Percentiles rank a stretch among this genome's conserved stretches.
Conservation (phyloP, 768 basidiomycete species). For the Mycena leptocephala region DNA sequence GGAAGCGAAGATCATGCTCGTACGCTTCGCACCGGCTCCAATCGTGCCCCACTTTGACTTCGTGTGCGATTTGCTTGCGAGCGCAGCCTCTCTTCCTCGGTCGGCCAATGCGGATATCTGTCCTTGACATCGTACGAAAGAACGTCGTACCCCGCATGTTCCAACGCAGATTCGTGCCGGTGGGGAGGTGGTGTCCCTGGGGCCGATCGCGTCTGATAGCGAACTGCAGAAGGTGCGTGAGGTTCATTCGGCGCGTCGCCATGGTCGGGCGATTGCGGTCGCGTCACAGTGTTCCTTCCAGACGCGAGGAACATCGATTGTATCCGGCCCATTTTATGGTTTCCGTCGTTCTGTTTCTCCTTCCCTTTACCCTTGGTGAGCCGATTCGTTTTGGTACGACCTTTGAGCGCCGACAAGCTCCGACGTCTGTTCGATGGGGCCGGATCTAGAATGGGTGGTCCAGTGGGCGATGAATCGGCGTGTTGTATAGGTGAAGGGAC, state of each 20-base stretch:
- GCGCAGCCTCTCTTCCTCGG: constrained; percentile 13
- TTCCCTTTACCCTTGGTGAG: constrained; percentile 7
- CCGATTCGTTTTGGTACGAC: constrained; percentile 9
- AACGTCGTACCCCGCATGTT: constrained; percentile 33
- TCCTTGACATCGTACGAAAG: constrained; percentile 33
- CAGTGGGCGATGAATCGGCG: background rate
- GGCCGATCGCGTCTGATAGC: constrained; percentile 15
- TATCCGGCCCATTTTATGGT: background rate
- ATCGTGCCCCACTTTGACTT: background rate
- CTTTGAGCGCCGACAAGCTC: background rate
- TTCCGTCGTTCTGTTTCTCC: background rate
- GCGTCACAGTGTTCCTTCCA: background rate
- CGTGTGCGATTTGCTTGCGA: constrained; percentile 1
- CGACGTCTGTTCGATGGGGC: constrained; percentile 3
- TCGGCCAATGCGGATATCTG: constrained; percentile 31
- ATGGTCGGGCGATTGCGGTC: background rate
- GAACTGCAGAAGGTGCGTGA: background rate
- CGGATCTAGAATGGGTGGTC: background rate
- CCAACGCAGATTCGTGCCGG: constrained; percentile 33
- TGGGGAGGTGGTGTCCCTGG: constrained; percentile 28
- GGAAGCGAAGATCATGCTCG: background rate
- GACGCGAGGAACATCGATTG: constrained; percentile 1
- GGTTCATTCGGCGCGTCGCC: background rate
- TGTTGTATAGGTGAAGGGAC: background rate
- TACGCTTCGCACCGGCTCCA: constrained; percentile 29